A percentile compares a stretch with the other conserved stretches of the same genome.
These are phyloP conservation scores for Coniochaeta sp. DNA, from an alignment of 2,329 filamentous ascomycete genomes.

Conservation along the genomic window DNA sequence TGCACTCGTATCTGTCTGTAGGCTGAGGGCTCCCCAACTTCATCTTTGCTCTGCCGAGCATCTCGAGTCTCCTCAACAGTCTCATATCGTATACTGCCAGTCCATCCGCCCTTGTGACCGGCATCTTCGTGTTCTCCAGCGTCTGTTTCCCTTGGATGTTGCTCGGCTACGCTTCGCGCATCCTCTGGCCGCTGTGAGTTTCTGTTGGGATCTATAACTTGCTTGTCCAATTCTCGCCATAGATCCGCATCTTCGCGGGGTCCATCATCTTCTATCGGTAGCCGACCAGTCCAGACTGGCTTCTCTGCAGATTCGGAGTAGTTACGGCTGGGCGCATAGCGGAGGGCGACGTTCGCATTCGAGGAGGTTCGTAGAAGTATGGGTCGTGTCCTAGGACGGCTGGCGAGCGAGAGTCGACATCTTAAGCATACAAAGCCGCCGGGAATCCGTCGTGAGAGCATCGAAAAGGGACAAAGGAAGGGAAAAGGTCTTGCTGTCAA, in stretches of 20 bases:
- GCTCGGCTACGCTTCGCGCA: too few species aligned
- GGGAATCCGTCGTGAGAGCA: conserved; percentile 25
- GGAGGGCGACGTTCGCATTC: background rate
- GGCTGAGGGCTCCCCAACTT: too few species aligned
- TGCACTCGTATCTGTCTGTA: background rate
- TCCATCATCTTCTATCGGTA: background rate
- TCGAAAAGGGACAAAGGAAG: conserved; percentile 11
- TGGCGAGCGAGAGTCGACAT: conserved; percentile 28
- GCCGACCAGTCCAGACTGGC: background rate
- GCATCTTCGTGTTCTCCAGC: too few species aligned
- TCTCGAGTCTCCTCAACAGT: too few species aligned
- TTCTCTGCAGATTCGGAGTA: background rate
- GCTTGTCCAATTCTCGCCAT: background rate
- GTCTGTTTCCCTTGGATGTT: too few species aligned
- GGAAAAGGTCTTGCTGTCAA: background rate
- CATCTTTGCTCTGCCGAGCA: too few species aligned
- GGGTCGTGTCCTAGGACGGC: background rate
- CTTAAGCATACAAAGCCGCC: conserved; percentile 29
- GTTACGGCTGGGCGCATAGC: background rate
- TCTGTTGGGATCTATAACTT: background rate
- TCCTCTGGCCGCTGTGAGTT: too few species aligned
- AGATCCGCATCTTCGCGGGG: background rate
- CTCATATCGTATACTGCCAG: too few species aligned
- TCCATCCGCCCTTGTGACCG: too few species aligned
- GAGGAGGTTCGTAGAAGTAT: background rate